Conservation (phyloP, 2,329 filamentous ascomycete genomes). For the Aspergillus viridinutans region DNA sequence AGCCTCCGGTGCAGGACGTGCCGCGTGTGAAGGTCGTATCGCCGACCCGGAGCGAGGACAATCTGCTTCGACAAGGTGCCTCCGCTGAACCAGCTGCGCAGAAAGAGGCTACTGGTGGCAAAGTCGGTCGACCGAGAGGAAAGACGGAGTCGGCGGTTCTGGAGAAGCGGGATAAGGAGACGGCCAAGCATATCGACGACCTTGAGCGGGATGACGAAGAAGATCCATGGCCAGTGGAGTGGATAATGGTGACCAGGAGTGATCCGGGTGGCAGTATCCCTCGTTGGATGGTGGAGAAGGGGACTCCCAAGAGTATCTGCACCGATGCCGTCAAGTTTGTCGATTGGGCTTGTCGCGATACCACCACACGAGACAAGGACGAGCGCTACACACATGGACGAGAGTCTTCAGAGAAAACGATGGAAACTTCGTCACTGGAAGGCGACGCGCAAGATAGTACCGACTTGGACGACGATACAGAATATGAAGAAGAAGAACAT, state of each 20-base stretch:
- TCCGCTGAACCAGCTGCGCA: constrained; percentile 1
- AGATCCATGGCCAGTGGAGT: constrained; percentile 68
- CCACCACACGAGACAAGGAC: constrained; percentile 39
- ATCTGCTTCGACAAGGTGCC: neutral
- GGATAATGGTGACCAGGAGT: constrained; percentile 88
- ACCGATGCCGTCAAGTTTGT: constrained; percentile 76
- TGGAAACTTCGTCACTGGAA: neutral
- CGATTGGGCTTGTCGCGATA: constrained; percentile 64
- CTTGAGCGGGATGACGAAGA: constrained; percentile 36
- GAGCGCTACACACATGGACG: neutral
- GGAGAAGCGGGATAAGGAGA: constrained; percentile 30
- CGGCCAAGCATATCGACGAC: neutral
- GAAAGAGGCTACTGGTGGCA: constrained; percentile 10
- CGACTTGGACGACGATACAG: neutral
- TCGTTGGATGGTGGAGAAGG: constrained; percentile 85
- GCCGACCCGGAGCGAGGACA: constrained; percentile 6
- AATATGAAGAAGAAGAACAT: constrained; percentile 12
- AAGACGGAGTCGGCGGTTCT: constrained; percentile 34
- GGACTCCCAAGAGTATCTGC: constrained; percentile 76
- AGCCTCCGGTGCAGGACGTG: constrained; percentile 8
- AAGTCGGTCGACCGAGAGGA: constrained; percentile 30
- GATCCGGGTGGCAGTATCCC: constrained; percentile 87
- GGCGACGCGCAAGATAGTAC: neutral
- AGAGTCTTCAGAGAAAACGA: neutral
- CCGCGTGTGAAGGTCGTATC: neutral